Evolutionary conservation across 306 rosid genomes (phyloP).

Genomic region (Argentina anserina): DNA sequence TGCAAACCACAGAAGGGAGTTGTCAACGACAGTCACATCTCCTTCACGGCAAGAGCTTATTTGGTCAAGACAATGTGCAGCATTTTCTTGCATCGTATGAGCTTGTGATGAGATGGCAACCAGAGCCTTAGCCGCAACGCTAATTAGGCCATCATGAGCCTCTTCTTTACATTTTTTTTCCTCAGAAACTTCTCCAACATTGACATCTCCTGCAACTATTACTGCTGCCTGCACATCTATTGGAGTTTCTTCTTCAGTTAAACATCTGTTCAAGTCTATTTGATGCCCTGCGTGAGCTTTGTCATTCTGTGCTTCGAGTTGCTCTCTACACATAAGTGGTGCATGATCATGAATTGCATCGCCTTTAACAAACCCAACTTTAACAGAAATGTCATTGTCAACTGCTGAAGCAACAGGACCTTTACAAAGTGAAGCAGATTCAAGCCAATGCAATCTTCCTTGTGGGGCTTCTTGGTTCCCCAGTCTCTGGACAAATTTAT

Average conservation of each 20-base stretch:
- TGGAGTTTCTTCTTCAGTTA: slow-evolving; percentile 62
- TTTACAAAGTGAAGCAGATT: slow-evolving; percentile 32
- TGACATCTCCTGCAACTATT: slow-evolving; percentile 35
- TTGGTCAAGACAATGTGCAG: background rate
- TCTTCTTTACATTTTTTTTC: slow-evolving; percentile 28
- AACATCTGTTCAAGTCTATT: slow-evolving; percentile 71
- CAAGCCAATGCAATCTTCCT: slow-evolving; percentile 58
- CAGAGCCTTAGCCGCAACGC: slow-evolving; percentile 68
- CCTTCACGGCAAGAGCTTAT: slow-evolving; percentile 23
- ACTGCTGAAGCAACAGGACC: slow-evolving; percentile 27
- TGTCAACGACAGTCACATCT: slow-evolving; percentile 29
- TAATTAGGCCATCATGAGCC: slow-evolving; percentile 39
- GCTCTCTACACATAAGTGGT: slow-evolving; percentile 16
- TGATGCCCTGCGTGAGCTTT: slow-evolving; percentile 33
- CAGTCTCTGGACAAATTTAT: slow-evolving; percentile 4
- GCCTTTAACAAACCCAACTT: slow-evolving; percentile 9
- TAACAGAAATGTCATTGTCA: slow-evolving; percentile 15
- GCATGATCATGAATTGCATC: slow-evolving; percentile 45
- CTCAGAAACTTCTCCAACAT: slow-evolving; percentile 32
- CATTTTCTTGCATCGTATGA: slow-evolving; percentile 14
- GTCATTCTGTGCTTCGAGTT: slow-evolving; percentile 17
- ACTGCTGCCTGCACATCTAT: slow-evolving; percentile 70
- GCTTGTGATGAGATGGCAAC: slow-evolving; percentile 51
- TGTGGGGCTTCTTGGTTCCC: slow-evolving; percentile 36
- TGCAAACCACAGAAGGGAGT: slow-evolving; percentile 60